A percentile compares a stretch with the other conserved stretches of the same genome.
Conservation (phyloP, 495 filamentous ascomycete species). For the Lasiosphaeriaceae sp. region DNA sequence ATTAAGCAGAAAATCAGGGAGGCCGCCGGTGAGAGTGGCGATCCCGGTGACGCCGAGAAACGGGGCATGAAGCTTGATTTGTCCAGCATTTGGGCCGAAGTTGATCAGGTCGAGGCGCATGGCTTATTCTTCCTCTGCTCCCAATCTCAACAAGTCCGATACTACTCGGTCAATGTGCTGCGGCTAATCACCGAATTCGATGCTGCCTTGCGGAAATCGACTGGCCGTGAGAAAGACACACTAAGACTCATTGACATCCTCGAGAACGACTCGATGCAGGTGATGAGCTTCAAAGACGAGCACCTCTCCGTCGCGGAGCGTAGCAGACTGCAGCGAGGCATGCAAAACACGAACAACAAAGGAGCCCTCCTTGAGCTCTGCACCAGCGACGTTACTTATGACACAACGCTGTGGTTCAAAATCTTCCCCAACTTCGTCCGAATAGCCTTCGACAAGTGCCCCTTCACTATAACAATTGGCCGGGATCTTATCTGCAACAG, state of each 20-base stretch:
- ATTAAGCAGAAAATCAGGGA: slow-evolving; percentile 82
- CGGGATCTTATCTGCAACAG: slow-evolving; percentile 89
- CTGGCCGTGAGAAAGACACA: slow-evolving; percentile 51
- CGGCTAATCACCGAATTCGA: slow-evolving; percentile 94
- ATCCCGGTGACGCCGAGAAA: slow-evolving; percentile 54
- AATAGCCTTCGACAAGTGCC: slow-evolving; percentile 85
- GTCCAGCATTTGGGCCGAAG: slow-evolving; percentile 81
- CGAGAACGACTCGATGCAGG: slow-evolving; percentile 80
- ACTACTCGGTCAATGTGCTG: slow-evolving; percentile 88
- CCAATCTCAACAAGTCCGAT: slow-evolving; percentile 81
- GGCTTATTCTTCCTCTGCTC: slow-evolving; percentile 98
- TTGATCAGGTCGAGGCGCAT: slow-evolving; percentile 95
- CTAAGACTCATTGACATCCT: slow-evolving; percentile 82
- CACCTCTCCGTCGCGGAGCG: slow-evolving; percentile 87
- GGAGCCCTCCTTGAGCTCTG: slow-evolving; percentile 90
- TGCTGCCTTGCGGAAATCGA: slow-evolving; percentile 69
- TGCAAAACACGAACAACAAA: slow-evolving; percentile 76
- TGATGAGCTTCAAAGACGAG: slow-evolving; percentile 90
- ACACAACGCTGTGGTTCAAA: slow-evolving; percentile 94
- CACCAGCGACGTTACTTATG: slow-evolving; percentile 91
- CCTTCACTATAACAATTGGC: slow-evolving; percentile 82
- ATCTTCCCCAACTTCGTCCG: slow-evolving; percentile 94
- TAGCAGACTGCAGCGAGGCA: slow-evolving; percentile 85
- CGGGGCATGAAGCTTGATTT: slow-evolving; percentile 75
- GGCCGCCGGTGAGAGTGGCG: slow-evolving; percentile 58